These are phyloP conservation scores for Candida pini DNA, from an alignment of 805 yeast genomes.

Conservation along the genomic window DNA sequence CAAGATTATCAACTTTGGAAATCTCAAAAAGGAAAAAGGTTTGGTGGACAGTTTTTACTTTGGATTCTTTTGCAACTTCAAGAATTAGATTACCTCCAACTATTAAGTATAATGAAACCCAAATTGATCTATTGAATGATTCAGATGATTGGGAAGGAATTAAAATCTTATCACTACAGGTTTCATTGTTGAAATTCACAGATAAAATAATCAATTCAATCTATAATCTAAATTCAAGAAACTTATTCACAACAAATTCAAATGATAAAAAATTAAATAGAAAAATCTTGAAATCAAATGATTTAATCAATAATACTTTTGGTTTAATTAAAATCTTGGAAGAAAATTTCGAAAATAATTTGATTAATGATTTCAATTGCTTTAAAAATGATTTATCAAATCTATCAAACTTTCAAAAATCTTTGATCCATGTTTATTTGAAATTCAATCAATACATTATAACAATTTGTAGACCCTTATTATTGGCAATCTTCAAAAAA, in stretches of 20 bases:
- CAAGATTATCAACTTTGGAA: constrained; percentile 14
- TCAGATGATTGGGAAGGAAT: constrained; percentile 28
- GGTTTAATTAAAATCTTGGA: constrained; percentile 15
- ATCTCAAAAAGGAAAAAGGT: constrained; percentile 29
- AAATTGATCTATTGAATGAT: constrained; percentile 24
- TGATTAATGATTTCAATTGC: constrained; percentile 17
- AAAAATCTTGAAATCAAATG: constrained; percentile 13
- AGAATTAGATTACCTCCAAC: constrained; percentile 33
- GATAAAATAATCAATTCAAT: constrained; percentile 28
- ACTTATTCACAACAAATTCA: constrained; percentile 13
- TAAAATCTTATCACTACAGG: constrained; percentile 24
- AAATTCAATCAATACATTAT: constrained; percentile 32
- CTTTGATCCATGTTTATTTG: constrained; percentile 29
- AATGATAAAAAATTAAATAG: constrained; percentile 16
- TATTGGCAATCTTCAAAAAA: constrained; percentile 30
- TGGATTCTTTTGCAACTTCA: constrained; percentile 34
- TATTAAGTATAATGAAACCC: constrained; percentile 28
- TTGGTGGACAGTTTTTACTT: constrained; percentile 36
- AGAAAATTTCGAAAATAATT: constrained; percentile 19
- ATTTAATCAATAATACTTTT: constrained; percentile 17
- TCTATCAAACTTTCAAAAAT: constrained; percentile 12
- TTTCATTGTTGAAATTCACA: constrained; percentile 22
- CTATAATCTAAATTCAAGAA: constrained; percentile 27
- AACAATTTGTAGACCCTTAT: constrained; percentile 32
- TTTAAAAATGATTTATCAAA: constrained; percentile 15